Percentiles rank a stretch among this genome's conserved stretches.
Conservation (phyloP, 1,284 basidiomycete genomes). For the Trametes polyzona region DNA sequence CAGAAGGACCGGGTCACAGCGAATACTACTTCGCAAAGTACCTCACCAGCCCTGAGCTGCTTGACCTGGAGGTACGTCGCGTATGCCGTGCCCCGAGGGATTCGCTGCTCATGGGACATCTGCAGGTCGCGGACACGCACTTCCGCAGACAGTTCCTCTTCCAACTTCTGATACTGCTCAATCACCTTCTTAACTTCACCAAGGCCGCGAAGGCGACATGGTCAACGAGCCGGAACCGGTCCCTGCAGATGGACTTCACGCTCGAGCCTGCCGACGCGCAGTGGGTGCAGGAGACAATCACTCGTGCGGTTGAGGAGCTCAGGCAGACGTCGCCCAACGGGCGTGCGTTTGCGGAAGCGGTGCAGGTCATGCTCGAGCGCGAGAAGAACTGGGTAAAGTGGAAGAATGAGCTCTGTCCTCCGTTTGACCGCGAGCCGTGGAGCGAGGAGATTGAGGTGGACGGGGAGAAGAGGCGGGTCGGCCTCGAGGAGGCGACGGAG, state of each 20-base stretch:
- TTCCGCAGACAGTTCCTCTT: conserved; percentile 93
- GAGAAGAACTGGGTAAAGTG: conserved; percentile 88
- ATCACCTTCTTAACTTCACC: conserved; percentile 81
- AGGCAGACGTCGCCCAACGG: conserved; percentile 76
- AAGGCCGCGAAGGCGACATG: conserved; percentile 66
- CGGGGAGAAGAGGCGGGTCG: conserved; percentile 45
- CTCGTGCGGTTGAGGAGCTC: conserved; percentile 69
- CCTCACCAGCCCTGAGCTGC: conserved; percentile 82
- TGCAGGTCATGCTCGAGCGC: conserved; percentile 69
- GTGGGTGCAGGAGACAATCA: conserved; percentile 74
- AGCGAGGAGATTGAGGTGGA: conserved; percentile 47
- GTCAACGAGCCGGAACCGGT: conserved; percentile 66
- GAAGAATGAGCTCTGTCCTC: conserved; percentile 78
- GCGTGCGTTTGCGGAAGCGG: conserved; percentile 73
- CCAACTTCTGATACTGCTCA: conserved; percentile 82
- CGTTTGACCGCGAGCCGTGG: conserved; percentile 76
- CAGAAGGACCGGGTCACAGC: conserved; percentile 50
- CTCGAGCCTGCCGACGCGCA: conserved; percentile 65
- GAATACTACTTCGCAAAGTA: conserved; percentile 94
- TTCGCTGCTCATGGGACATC: not conserved
- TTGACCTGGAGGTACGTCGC: conserved; percentile 78
- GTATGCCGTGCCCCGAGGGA: not conserved
- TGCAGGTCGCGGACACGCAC: conserved; percentile 83
- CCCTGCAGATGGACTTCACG: conserved; percentile 80
- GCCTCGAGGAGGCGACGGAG: conserved; percentile 65